These are phyloP conservation scores for Clohesyomyces aquaticus DNA, from an alignment of 495 filamentous ascomycete genomes.

Conservation along the genomic window DNA sequence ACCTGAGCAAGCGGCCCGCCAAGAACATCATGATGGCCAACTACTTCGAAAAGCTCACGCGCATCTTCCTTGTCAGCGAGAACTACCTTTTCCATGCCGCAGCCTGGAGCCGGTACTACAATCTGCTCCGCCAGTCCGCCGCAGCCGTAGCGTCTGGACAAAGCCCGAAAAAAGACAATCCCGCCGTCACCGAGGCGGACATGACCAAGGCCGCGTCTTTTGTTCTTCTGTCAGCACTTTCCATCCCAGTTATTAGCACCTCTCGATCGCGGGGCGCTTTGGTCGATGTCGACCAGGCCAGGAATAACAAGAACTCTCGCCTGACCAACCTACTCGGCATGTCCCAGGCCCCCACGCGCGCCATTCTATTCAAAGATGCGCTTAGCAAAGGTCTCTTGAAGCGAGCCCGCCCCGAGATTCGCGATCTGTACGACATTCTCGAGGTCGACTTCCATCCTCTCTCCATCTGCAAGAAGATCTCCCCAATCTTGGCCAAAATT, in stretches of 20 bases:
- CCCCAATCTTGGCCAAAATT: slow-evolving; percentile 91
- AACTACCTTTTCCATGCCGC: slow-evolving; percentile 99
- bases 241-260: slow-evolving; percentile 98
- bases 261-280: slow-evolving; percentile 92
- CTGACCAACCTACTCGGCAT: slow-evolving; percentile 95
- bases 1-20: slow-evolving; percentile 97
- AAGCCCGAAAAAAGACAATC: slow-evolving; percentile 90
- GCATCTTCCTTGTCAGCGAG: slow-evolving; percentile 97
- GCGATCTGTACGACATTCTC: slow-evolving; percentile 94
- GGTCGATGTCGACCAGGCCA: slow-evolving; percentile 93
- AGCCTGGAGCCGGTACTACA: slow-evolving; percentile 96
- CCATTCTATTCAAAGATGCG: slow-evolving; percentile 91
- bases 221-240: slow-evolving; percentile 91
- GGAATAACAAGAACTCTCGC: slow-evolving; percentile 98
- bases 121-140: slow-evolving; percentile 89
- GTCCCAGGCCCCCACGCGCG: slow-evolving; percentile 83
- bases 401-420: slow-evolving; percentile 89
- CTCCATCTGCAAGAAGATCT: slow-evolving; percentile 99
- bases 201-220: slow-evolving; percentile 88
- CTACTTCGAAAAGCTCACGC: slow-evolving; percentile 98
- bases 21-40: slow-evolving; percentile 99
- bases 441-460: slow-evolving; percentile 99
- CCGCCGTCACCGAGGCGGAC: slow-evolving; percentile 82
- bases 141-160: slow-evolving; percentile 80
- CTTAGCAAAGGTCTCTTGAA: slow-evolving; percentile 91